Conservation (phyloP, 1,284 basidiomycete genomes). For the Fistulina hepatica region DNA sequence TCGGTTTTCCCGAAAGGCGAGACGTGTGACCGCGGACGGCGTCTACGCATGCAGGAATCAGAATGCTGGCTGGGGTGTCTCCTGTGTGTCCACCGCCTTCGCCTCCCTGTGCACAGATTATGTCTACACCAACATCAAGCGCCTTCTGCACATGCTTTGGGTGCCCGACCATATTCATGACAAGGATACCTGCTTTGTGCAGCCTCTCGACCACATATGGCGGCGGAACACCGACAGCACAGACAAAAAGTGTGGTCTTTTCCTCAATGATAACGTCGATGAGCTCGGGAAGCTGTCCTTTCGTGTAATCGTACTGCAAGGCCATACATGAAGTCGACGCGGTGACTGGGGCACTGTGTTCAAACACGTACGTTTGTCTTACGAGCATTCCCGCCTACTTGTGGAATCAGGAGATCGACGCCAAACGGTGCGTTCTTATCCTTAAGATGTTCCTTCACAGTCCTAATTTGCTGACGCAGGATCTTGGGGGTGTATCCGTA, state of each 20-base stretch:
- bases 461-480: constrained; percentile 62
- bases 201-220: constrained; percentile 67
- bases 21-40: constrained; percentile 61
- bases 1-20: constrained; percentile 65
- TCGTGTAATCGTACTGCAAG: constrained; percentile 51
- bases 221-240: constrained; percentile 78
- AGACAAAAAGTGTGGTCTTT: constrained; percentile 78
- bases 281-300: constrained; percentile 57
- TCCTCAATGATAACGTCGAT: constrained; percentile 86
- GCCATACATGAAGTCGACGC: neutral
- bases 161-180: constrained; percentile 52
- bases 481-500: constrained; percentile 73
- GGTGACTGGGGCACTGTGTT: neutral
- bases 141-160: constrained; percentile 79
- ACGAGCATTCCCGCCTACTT: constrained; percentile 72
- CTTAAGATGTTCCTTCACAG: constrained; percentile 59
- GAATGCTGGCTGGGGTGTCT: constrained; percentile 59
- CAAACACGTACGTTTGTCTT: constrained; percentile 65
- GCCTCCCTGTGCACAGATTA: constrained; percentile 82
- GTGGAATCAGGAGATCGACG: constrained; percentile 78
- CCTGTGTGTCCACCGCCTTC: constrained; percentile 82
- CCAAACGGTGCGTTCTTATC: constrained; percentile 75
- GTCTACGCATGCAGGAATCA: constrained; percentile 79
- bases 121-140: constrained; percentile 67
- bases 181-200: constrained; percentile 69